A percentile compares a stretch with the other conserved stretches of the same genome.
Conservation (phyloP, 2,329 filamentous ascomycete genomes). For the Fusarium buxicola region DNA sequence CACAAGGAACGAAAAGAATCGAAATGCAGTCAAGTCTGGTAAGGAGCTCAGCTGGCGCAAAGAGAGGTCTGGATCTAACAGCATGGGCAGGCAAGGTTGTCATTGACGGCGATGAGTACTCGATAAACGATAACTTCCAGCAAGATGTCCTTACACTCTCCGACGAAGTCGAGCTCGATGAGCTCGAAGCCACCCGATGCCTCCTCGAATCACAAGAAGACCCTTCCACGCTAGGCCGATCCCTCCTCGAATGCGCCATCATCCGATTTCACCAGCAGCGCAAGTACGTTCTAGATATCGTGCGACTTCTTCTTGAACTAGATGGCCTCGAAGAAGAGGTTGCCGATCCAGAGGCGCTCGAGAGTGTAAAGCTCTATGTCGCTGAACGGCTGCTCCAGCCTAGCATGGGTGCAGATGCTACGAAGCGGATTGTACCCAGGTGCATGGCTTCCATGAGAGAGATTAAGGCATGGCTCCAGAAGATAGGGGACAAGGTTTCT, state of each 20-base stretch:
- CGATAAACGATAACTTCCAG: conserved; percentile 88
- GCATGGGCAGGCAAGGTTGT: conserved; percentile 75
- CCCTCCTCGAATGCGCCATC: conserved; percentile 81
- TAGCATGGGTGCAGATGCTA: conserved; percentile 50
- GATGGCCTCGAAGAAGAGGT: conserved; percentile 67
- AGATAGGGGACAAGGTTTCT: conserved; percentile 79
- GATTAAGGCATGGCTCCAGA: conserved; percentile 81
- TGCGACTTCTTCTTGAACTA: conserved; percentile 82
- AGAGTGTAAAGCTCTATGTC: conserved; percentile 52
- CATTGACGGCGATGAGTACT: conserved; percentile 78
- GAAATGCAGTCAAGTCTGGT: conserved; percentile 77
- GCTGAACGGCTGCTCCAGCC: conserved; percentile 50
- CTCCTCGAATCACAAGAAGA: conserved; percentile 80
- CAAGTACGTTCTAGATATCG: conserved; percentile 83
- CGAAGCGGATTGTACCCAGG: conserved; percentile 75
- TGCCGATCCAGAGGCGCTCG: conserved; percentile 50
- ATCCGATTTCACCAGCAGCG: conserved; percentile 90
- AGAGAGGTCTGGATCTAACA: conserved; percentile 29
- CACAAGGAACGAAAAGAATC: conserved; percentile 78
- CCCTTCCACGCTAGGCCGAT: conserved; percentile 74
- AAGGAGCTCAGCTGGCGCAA: conserved; percentile 42
- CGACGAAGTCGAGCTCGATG: conserved; percentile 90
- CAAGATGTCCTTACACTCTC: conserved; percentile 84
- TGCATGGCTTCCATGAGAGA: conserved; percentile 82
- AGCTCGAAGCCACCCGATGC: conserved; percentile 82